A percentile compares a stretch with the other conserved stretches of the same genome.
Evolutionary conservation across 148 eudicot species (phyloP).

Genomic region (Camellia sinensis): DNA sequence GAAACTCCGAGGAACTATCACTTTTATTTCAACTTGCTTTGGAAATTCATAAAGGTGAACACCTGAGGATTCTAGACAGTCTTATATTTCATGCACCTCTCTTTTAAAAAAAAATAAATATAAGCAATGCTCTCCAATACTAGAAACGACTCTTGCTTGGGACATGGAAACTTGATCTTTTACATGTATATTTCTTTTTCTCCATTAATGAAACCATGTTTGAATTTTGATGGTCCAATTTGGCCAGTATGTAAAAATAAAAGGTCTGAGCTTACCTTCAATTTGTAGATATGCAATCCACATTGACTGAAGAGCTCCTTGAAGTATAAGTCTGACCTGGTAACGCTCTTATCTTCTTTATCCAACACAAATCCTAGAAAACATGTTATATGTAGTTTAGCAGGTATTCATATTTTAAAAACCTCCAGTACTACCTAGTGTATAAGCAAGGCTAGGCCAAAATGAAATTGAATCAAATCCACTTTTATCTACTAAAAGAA

Average conservation of each 20-base stretch:
- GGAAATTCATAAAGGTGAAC: too few relatives aligned
- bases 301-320: conserved; percentile 71
- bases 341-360: conserved; percentile 81
- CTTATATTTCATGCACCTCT: too few relatives aligned
- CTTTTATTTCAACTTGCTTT: too few relatives aligned
- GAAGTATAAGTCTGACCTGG: conserved; percentile 85
- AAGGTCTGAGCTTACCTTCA: conserved; percentile 48
- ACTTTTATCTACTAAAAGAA: background rate
- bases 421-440: background rate
- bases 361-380: conserved; percentile 82
- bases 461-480: background rate
- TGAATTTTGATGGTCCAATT: too few relatives aligned
- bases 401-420: conserved; percentile 4
- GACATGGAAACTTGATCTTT: too few relatives aligned
- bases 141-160: too few relatives aligned
- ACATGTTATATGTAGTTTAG: conserved; percentile 3
- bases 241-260: background rate
- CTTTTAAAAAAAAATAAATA: too few relatives aligned
- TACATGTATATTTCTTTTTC: too few relatives aligned
- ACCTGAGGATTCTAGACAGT: too few relatives aligned
- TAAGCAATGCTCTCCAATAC: too few relatives aligned
- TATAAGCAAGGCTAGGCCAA: background rate
- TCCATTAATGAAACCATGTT: too few relatives aligned
- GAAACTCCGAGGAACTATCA: too few relatives aligned
- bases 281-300: conserved; percentile 73